phyloP scores from a whole-genome alignment of 768 basidiomycete genomes.

The Russula earlei region DNA sequence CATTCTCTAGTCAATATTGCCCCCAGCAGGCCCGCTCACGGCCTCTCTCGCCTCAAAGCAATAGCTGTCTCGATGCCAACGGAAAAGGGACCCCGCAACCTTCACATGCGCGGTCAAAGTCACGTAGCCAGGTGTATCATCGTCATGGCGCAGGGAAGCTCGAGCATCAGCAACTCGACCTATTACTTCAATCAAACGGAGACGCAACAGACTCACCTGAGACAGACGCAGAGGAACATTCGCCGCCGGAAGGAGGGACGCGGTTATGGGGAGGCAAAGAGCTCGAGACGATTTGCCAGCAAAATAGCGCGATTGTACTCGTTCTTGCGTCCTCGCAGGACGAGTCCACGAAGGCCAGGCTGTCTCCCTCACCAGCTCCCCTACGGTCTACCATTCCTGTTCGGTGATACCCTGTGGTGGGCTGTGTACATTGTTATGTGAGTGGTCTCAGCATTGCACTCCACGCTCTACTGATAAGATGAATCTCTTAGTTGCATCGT shows the following conservation, averaged over 20 bases:
- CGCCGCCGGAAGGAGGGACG: constrained; percentile 33
- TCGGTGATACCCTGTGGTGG: neutral
- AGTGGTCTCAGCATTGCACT: neutral
- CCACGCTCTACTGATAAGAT: neutral
- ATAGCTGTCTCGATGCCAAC: constrained; percentile 9
- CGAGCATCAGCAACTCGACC: constrained; percentile 44
- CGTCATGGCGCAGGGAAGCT: constrained; percentile 53
- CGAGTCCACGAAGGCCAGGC: constrained; percentile 30
- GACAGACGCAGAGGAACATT: constrained; percentile 25
- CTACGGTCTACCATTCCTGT: constrained; percentile 7
- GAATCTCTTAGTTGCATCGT: constrained; percentile 1
- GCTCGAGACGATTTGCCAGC: constrained; percentile 73
- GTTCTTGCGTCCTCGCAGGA: constrained; percentile 59
- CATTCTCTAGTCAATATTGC: constrained; percentile 30
- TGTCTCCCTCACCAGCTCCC: constrained; percentile 3
- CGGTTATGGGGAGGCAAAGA: constrained; percentile 74
- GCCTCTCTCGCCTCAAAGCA: constrained; percentile 23
- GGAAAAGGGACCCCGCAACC: constrained; percentile 11
- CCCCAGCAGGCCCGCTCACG: constrained; percentile 17
- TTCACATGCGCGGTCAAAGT: constrained; percentile 52
- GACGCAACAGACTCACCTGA: constrained; percentile 15
- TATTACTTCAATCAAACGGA: constrained; percentile 4
- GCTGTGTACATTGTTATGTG: constrained; percentile 5
- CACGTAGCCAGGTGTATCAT: constrained; percentile 60
- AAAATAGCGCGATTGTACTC: constrained; percentile 78